Base-by-base conservation (phyloP, 2,329 filamentous ascomycete species). In the Stemphylium beticola region DNA sequence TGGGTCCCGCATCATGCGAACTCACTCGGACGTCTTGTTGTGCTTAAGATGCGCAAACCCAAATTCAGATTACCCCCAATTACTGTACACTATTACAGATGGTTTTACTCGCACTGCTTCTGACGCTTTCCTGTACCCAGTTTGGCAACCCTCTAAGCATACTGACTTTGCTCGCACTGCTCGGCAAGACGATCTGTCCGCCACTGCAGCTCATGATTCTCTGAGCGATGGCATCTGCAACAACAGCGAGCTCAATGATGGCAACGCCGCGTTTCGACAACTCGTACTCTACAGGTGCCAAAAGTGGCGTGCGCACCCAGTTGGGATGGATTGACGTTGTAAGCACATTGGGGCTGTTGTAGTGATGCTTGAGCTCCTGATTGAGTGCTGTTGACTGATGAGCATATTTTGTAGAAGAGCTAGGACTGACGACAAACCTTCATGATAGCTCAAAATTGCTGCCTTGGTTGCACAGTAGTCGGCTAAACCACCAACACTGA, bases 391-490 rank as follows among this genome's bases (percentile, higher is more conserved):
- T 31, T 8, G 12, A 9, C 36, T 14, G 7, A 26, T 57, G 29
- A 57, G 54, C 26, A 26, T 22, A 4, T 32, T 10, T 5, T 50
- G 66, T 67, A 26, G 1, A 34, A 79, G 33, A 38, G 3, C 10
- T 84, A 65, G 60, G 18, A 81, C 77, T 4, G 78, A 81, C 55
- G 81, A 22, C 18, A 4, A 26, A 81, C 76, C 76, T 72, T 85
- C 83, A 58, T 85, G 82, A 67, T 85, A 83, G 4, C 79, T 75
- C 37, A 85, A 67, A 0, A 81, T 80, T 20, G 77, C 81, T 0
- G 78, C 78, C 66, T 85, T 85, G 41, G 79, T 79, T 45, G 76
- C 76, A 37, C 74, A 77, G 66, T 85, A 86, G 57, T 84, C 81
- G 9, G 79, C 79, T 57, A 85, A 79, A 26, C 81, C 77, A 1